phyloP scores from a whole-genome alignment of 257 asterid genomes.

The Ocimum tenuiflorum region DNA sequence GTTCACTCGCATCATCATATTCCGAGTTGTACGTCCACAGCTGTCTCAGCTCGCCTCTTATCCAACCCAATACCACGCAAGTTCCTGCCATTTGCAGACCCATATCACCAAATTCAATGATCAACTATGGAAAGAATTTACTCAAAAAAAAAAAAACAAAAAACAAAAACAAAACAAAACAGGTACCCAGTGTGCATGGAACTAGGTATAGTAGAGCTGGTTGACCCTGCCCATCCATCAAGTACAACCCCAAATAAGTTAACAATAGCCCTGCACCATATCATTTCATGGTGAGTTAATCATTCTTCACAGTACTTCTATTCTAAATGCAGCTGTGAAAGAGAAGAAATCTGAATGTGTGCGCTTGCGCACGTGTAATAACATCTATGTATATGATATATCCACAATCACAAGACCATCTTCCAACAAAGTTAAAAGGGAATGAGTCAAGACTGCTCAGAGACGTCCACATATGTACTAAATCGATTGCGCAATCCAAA shows the following conservation, averaged over 20 bases:
- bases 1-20: slow-evolving; percentile 21
- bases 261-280: slow-evolving; percentile 62
- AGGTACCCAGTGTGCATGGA: slow-evolving; percentile 81
- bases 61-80: slow-evolving; percentile 57
- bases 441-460: not conserved
- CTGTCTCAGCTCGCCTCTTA: slow-evolving; percentile 63
- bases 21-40: slow-evolving; percentile 57
- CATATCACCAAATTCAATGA: not conserved
- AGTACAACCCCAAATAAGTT: slow-evolving; percentile 72
- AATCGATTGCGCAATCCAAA: not conserved
- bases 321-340: not conserved
- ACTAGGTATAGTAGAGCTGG: slow-evolving; percentile 95
- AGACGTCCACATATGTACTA: not conserved
- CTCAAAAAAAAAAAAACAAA: too few relatives aligned
- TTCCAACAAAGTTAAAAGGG: not conserved
- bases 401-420: not conserved
- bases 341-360: too few relatives aligned
- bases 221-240: slow-evolving; percentile 93
- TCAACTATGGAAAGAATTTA: not conserved
- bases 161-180: not conserved
- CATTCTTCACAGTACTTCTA: not conserved
- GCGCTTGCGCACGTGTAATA: too few relatives aligned
- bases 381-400: too few relatives aligned
- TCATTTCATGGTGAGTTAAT: too few relatives aligned
- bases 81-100: slow-evolving; percentile 42